Evolutionary conservation across 2,329 filamentous ascomycete genomes (phyloP).

Genomic region (Microcyclospora tardicrescens): DNA sequence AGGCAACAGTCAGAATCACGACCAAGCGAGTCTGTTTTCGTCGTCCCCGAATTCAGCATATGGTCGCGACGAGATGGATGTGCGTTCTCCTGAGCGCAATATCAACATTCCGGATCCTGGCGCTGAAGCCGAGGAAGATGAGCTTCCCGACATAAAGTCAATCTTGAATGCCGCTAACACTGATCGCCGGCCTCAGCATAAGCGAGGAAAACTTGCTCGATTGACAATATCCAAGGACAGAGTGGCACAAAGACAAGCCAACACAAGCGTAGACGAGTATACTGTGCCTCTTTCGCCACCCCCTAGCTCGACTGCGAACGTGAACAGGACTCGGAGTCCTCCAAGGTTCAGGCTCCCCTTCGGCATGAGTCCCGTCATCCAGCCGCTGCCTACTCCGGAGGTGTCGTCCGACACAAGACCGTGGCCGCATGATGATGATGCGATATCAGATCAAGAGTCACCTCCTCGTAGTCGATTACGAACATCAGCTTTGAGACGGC

Average conservation of each 20-base stretch:
- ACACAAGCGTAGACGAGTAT: conserved; percentile 18
- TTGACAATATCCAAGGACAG: background rate
- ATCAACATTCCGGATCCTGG: no score
- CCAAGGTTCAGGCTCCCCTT: conserved; percentile 13
- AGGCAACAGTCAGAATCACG: conserved; percentile 4
- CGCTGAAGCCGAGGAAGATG: no score
- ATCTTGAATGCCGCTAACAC: no score
- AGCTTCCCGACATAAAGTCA: no score
- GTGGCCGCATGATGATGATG: no score
- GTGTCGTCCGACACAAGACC: conserved; percentile 14
- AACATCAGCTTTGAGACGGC: background rate
- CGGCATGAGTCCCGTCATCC: conserved; percentile 9
- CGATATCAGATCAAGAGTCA: background rate
- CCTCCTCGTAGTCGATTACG: background rate
- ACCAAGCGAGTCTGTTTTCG: background rate
- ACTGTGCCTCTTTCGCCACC: conserved; percentile 32
- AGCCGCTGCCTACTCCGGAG: conserved; percentile 16
- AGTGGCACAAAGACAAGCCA: background rate
- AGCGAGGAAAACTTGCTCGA: conserved; percentile 7
- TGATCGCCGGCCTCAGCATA: background rate
- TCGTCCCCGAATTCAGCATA: background rate
- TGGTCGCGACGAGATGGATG: no score
- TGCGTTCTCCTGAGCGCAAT: no score
- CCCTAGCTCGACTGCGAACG: conserved; percentile 10
- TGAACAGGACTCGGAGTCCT: background rate